Evolutionary conservation across 2,329 filamentous ascomycete species (phyloP).

Genomic region (Dryadomyces sulphureus): DNA sequence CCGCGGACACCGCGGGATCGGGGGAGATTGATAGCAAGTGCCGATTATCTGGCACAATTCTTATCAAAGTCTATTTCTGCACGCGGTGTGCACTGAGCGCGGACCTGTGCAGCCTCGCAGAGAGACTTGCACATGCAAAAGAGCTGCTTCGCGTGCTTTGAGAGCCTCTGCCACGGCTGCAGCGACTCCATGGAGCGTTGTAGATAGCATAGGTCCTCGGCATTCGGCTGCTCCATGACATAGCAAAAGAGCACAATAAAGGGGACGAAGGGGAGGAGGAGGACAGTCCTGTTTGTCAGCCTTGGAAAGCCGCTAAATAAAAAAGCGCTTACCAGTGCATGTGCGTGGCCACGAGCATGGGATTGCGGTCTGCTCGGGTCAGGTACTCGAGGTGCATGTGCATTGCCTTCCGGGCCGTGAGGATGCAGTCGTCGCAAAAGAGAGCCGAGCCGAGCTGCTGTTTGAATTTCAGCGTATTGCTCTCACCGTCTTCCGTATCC

Average conservation of each 20-base stretch:
- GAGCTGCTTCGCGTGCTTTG: conserved; percentile 43
- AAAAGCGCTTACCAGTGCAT: conserved; percentile 36
- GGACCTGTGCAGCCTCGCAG: conserved; percentile 43
- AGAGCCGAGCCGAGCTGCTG: conserved; percentile 2
- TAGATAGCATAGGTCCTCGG: conserved; percentile 39
- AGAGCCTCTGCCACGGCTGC: conserved; percentile 33
- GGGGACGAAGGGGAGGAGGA: conserved; percentile 42
- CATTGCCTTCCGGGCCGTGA: conserved; percentile 33
- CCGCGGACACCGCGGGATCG: neutral
- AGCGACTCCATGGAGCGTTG: conserved; percentile 42
- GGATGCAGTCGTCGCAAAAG: conserved; percentile 27
- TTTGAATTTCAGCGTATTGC: conserved; percentile 1
- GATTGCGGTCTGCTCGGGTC: conserved; percentile 21
- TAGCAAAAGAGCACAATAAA: conserved; percentile 46
- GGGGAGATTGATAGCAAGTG: neutral
- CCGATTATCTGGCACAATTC: neutral
- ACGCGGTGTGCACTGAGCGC: conserved; percentile 27
- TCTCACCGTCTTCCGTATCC: conserved; percentile 13
- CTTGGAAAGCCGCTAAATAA: neutral
- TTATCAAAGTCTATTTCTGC: neutral
- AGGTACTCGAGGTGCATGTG: conserved; percentile 14
- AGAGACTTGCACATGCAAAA: conserved; percentile 48
- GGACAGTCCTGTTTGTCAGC: conserved; percentile 27
- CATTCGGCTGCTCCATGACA: conserved; percentile 36
- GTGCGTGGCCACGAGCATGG: conserved; percentile 26